Evolutionary conservation across 2,329 filamentous ascomycete species (phyloP).

Genomic region (Neonectria ditissima): DNA sequence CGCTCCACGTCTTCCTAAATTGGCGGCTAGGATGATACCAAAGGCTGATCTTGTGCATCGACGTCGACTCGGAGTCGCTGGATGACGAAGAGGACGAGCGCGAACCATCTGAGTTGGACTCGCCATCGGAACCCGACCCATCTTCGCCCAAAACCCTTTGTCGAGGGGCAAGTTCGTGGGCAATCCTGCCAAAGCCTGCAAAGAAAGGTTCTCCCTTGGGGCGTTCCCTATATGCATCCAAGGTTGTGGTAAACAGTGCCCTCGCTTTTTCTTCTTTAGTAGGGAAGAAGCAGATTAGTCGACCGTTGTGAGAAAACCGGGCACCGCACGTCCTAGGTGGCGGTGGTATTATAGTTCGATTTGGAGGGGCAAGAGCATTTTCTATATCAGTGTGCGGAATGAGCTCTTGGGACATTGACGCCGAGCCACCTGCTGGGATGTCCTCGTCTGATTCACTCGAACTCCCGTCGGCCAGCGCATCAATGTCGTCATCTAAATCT

Average conservation of each 20-base stretch:
- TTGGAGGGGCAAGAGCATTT: constrained; percentile 63
- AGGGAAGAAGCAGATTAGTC: constrained; percentile 75
- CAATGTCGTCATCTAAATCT: constrained; percentile 69
- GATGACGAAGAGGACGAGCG: constrained; percentile 64
- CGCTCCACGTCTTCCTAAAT: constrained; percentile 67
- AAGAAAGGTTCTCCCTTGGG: constrained; percentile 67
- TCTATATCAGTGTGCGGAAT: constrained; percentile 66
- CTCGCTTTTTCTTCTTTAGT: constrained; percentile 73
- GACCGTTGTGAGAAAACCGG: constrained; percentile 71
- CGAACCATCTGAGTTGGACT: constrained; percentile 62
- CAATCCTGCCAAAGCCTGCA: constrained; percentile 67
- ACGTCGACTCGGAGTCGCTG: constrained; percentile 72
- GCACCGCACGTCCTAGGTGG: constrained; percentile 70
- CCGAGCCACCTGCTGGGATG: constrained; percentile 64
- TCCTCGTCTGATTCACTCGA: constrained; percentile 83
- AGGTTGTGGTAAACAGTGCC: constrained; percentile 60
- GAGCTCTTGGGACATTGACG: constrained; percentile 72
- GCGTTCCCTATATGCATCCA: constrained; percentile 60
- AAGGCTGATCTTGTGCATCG: constrained; percentile 67
- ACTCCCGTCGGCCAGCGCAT: constrained; percentile 76
- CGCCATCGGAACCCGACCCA: constrained; percentile 63
- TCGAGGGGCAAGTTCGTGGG: constrained; percentile 63
- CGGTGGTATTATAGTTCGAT: constrained; percentile 66
- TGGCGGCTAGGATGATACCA: constrained; percentile 67
- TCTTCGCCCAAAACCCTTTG: constrained; percentile 62